Evolutionary conservation across 345 rosid genomes (phyloP).

Genomic region (Syzygium aromaticum): DNA sequence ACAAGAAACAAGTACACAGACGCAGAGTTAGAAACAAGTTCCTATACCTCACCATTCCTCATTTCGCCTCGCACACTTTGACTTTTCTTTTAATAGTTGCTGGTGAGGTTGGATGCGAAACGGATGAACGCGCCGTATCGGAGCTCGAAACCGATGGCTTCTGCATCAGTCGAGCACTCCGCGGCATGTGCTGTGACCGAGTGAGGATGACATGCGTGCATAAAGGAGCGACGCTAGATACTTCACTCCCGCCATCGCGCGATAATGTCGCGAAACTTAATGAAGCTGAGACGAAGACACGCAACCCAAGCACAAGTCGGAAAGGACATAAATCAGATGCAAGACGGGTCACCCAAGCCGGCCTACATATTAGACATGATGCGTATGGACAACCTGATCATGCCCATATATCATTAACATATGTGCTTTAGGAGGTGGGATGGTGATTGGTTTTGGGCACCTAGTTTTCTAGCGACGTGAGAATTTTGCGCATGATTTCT

Average conservation of each 20-base stretch:
- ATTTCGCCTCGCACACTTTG: neutral
- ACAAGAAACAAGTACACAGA: neutral
- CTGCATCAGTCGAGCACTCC: neutral
- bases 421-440: neutral
- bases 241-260: neutral
- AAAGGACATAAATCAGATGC: neutral
- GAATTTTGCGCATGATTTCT: neutral
- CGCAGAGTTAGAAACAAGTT: too few relatives aligned
- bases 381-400: neutral
- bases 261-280: neutral
- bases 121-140: neutral
- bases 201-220: neutral
- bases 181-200: neutral
- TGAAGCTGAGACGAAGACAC: neutral
- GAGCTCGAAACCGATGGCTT: neutral
- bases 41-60: neutral
- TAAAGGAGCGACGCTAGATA: neutral
- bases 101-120: neutral
- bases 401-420: neutral
- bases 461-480: neutral
- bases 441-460: neutral
- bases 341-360: neutral
- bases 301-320: neutral
- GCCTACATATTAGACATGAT: neutral
- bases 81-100: neutral